These are phyloP conservation scores for Pyrenopolyporus hunteri DNA, from an alignment of 495 filamentous ascomycete genomes.

Conservation along the genomic window DNA sequence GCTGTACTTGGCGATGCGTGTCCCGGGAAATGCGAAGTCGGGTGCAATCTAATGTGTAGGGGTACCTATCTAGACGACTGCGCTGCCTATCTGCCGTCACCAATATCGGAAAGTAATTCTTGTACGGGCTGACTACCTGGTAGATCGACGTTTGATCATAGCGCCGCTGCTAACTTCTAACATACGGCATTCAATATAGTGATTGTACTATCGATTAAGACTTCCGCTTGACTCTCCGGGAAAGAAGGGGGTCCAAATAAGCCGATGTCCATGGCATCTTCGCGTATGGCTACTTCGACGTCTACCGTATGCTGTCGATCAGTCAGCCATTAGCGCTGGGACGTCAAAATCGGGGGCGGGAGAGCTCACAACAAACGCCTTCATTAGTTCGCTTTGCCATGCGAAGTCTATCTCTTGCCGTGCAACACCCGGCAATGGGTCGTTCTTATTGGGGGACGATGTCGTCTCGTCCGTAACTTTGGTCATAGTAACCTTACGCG, in stretches of 20 bases:
- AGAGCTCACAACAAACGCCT: slow-evolving; percentile 47
- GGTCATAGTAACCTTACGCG: slow-evolving; percentile 21
- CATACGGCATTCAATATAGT: slow-evolving; percentile 15
- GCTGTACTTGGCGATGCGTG: too few relatives aligned
- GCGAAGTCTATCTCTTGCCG: slow-evolving; percentile 12
- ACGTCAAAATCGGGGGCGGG: background rate
- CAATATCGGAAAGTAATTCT: background rate
- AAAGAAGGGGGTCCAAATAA: slow-evolving; percentile 52
- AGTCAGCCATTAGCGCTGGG: slow-evolving; percentile 16
- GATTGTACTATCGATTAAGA: slow-evolving; percentile 19
- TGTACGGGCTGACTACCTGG: too few relatives aligned
- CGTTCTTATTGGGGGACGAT: background rate
- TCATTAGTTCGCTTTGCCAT: slow-evolving; percentile 28
- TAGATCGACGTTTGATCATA: background rate
- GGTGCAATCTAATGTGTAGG: too few relatives aligned
- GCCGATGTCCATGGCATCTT: slow-evolving; percentile 58
- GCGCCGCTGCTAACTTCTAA: background rate
- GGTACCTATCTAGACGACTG: background rate
- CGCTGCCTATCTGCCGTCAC: background rate
- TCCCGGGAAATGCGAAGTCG: too few relatives aligned
- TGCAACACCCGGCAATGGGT: slow-evolving; percentile 2
- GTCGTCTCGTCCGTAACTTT: slow-evolving; percentile 6
- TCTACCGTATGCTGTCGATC: slow-evolving; percentile 58
- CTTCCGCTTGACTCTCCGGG: slow-evolving; percentile 7
- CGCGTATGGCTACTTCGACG: slow-evolving; percentile 56